Evolutionary conservation across 2,329 filamentous ascomycete genomes (phyloP).

Genomic region (Cladosporium halotolerans): DNA sequence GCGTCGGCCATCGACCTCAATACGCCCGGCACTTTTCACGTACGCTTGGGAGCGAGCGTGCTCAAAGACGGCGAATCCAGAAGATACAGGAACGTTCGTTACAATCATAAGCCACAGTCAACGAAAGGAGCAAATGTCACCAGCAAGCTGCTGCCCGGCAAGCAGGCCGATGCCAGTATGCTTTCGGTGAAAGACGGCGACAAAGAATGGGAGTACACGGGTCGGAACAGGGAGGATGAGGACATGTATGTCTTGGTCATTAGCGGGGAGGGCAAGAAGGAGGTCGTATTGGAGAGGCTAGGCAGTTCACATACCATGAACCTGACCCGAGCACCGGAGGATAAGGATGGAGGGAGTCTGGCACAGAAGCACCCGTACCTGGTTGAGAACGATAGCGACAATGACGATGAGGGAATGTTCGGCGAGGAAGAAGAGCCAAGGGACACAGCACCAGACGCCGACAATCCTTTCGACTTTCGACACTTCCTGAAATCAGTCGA

Average conservation of each 20-base stretch:
- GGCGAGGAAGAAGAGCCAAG: slow-evolving; percentile 31
- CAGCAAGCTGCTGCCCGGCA: slow-evolving; percentile 4
- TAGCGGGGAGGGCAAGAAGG: slow-evolving; percentile 20
- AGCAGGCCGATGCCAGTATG: slow-evolving; percentile 8
- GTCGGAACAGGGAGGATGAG: slow-evolving; percentile 43
- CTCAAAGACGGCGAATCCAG: slow-evolving; percentile 12
- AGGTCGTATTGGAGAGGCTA: slow-evolving; percentile 60
- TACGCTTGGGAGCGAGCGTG: slow-evolving; percentile 27
- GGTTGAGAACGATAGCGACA: slow-evolving; percentile 16
- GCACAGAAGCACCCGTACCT: slow-evolving; percentile 59
- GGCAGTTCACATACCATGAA: slow-evolving; percentile 86
- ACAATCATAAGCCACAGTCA: slow-evolving; percentile 41
- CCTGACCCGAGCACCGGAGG: slow-evolving; percentile 61
- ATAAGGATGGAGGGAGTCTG: slow-evolving; percentile 57
- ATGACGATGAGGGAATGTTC: slow-evolving; percentile 24
- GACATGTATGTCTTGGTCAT: slow-evolving; percentile 61
- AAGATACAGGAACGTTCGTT: slow-evolving; percentile 23
- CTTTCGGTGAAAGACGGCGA: slow-evolving; percentile 23
- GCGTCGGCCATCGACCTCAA: slow-evolving; percentile 22
- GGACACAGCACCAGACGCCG: slow-evolving; percentile 33
- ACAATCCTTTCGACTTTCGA: slow-evolving; percentile 46
- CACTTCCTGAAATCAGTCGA: slow-evolving; percentile 34
- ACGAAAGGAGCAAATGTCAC: slow-evolving; percentile 17
- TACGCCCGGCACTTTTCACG: slow-evolving; percentile 21
- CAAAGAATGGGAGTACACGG: slow-evolving; percentile 35